Conservation (phyloP, 2,329 filamentous ascomycete genomes). For the Pseudogymnoascus sp. region DNA sequence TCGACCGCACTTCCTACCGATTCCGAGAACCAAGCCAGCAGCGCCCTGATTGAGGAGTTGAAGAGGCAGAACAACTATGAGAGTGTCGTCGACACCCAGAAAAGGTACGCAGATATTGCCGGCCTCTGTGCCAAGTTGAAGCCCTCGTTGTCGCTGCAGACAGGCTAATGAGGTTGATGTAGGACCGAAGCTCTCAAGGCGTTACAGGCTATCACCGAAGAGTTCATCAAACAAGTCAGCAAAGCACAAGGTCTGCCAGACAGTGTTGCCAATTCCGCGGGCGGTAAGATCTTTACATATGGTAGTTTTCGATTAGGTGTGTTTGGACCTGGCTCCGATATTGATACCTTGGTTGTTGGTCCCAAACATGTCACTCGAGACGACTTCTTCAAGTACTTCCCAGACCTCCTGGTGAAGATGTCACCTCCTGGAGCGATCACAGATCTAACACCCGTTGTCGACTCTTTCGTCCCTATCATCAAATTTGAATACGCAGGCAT, state of each 20-base stretch:
- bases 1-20: slow-evolving; percentile 70
- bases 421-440: slow-evolving; percentile 72
- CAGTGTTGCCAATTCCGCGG: slow-evolving; percentile 71
- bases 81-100: slow-evolving; percentile 70
- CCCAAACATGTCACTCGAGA: slow-evolving; percentile 83
- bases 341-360: slow-evolving; percentile 88
- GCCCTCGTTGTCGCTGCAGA: slow-evolving; percentile 7
- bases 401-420: slow-evolving; percentile 69
- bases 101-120: slow-evolving; percentile 49
- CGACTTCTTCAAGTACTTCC: slow-evolving; percentile 89
- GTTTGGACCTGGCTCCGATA: slow-evolving; percentile 92
- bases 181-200: slow-evolving; percentile 61
- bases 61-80: slow-evolving; percentile 91
- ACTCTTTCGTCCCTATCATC: slow-evolving; percentile 94
- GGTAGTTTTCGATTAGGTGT: slow-evolving; percentile 93
- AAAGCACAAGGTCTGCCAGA: slow-evolving; percentile 54
- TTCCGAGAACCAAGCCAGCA: slow-evolving; percentile 68
- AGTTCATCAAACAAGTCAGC: slow-evolving; percentile 77
- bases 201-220: slow-evolving; percentile 72
- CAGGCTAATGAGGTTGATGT: slow-evolving; percentile 28
- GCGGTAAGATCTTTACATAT: slow-evolving; percentile 91
- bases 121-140: neutral
- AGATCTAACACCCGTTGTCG: slow-evolving; percentile 76
- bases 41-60: slow-evolving; percentile 74
- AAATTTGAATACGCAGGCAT: slow-evolving; percentile 89